A percentile compares a stretch with the other conserved stretches of the same genome.
phyloP scores from a whole-genome alignment of 306 rosid species.

The Sindora glabra region DNA sequence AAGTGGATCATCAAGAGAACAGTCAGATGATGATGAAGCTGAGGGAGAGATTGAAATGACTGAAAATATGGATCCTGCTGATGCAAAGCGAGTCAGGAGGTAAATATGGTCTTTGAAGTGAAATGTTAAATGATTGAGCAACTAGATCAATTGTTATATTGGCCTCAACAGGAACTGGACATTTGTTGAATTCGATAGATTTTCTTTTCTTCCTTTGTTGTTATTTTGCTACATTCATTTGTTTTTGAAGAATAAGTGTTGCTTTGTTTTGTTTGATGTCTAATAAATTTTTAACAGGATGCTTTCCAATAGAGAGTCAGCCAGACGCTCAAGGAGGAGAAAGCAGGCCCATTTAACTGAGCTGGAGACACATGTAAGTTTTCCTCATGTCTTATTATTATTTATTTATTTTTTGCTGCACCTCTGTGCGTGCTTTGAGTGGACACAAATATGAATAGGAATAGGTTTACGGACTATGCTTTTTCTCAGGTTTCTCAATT shows the following conservation, averaged over 20 bases:
- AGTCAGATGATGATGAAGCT: slow-evolving; percentile 72
- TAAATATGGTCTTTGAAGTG: slow-evolving; percentile 28
- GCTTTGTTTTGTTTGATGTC: not conserved
- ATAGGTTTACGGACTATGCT: too few species aligned
- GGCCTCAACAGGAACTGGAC: not conserved
- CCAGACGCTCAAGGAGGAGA: slow-evolving; percentile 94
- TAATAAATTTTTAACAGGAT: slow-evolving; percentile 52
- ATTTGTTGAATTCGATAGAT: not conserved
- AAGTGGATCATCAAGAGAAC: slow-evolving; percentile 83
- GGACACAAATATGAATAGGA: slow-evolving; percentile 11
- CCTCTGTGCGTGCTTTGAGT: not conserved
- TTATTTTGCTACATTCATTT: not conserved
- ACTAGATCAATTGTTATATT: too few species aligned
- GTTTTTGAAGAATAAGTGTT: too few species aligned
- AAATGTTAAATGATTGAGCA: not conserved
- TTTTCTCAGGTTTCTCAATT: slow-evolving; percentile 62
- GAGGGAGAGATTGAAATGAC: slow-evolving; percentile 69
- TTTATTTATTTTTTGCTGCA: not conserved
- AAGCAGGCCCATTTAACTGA: slow-evolving; percentile 96
- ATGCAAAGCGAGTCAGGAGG: slow-evolving; percentile 90
- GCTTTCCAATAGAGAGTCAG: slow-evolving; percentile 98
- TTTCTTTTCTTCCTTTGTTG: not conserved
- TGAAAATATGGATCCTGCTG: slow-evolving; percentile 55
- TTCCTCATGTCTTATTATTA: too few species aligned
- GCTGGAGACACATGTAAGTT: slow-evolving; percentile 55